Base-by-base conservation (phyloP, 2,329 filamentous ascomycete species). In the Ascochyta fabae region DNA sequence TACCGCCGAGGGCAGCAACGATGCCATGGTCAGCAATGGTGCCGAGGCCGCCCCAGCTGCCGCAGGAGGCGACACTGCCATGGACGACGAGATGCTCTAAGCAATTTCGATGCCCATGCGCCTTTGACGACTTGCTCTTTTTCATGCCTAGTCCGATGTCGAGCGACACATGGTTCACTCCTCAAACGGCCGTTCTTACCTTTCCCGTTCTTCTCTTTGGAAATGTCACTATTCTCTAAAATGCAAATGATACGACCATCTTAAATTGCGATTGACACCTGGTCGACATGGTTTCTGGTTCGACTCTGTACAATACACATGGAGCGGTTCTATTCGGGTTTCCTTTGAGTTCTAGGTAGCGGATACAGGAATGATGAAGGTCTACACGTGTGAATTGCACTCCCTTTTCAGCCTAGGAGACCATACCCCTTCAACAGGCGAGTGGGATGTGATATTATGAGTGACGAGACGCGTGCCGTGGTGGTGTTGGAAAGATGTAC, bases 1-100 rank as follows among this genome's bases (percentile, higher is more conserved):
- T 48, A 74, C 75, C 27, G 79, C 72, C 44, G 73, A 76, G 34
- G 79, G 77, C 48, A 76, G 73, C 48, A 74, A 78, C 48, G 77
- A 77, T 48, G 77, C 74, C 57, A 79, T 80, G 53, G 73, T 78
- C 4, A 74, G 76, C 39, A 81, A 78, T 58, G 80, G 78, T 40
- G 68, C 71, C 39, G 65, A 60, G 34, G 78, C 79, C 59, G 81
- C 56, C 67, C 79, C 49, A 73, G 78, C 81, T 35, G 80, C 68
- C 36, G 68, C 66, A 39, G 71, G 58, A 36, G 73, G 69, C 36
- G 75, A 77, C 55, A 72, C 70, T 39, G 69, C 69, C 51, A 76
- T 76, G 72, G 74, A 75, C 33, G 75, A 77, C 33, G 74, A 77
- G 64, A 75, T 75, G 67, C 67, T 76, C 31, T 76, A 59, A 66